phyloP scores from a whole-genome alignment of 2,329 filamentous ascomycete genomes.

The Trichoderma afroharzianum region DNA sequence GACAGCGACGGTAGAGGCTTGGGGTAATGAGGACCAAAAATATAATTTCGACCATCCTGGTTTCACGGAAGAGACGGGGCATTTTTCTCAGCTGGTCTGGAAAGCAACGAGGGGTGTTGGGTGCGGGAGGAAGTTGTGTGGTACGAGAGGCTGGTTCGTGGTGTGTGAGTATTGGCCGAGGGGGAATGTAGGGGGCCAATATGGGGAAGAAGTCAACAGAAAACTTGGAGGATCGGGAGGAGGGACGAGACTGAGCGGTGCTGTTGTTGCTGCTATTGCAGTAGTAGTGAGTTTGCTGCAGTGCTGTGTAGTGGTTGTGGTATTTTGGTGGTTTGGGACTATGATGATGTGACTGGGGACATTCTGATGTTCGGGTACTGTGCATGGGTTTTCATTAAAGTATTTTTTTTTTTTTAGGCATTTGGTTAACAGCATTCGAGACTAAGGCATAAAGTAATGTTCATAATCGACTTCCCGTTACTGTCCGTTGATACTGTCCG shows the following conservation, averaged over 20 bases:
- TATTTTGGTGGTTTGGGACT: constrained; percentile 6
- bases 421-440: neutral
- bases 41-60: constrained; percentile 58
- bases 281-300: constrained; percentile 4
- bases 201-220: constrained; percentile 35
- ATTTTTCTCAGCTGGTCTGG: constrained; percentile 75
- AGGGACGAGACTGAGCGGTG: neutral
- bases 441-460: neutral
- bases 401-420: neutral
- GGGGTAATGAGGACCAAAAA: constrained; percentile 51
- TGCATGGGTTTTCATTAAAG: neutral
- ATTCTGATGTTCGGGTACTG: neutral
- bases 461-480: neutral
- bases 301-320: neutral
- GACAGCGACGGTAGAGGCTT: constrained; percentile 57
- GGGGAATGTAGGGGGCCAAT: constrained; percentile 59
- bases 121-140: constrained; percentile 46
- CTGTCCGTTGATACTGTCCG: too few species aligned
- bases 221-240: neutral
- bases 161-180: constrained; percentile 68
- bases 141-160: constrained; percentile 57
- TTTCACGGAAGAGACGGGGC: constrained; percentile 59
- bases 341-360: neutral
- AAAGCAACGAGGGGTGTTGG: constrained; percentile 57
- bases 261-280: neutral